Evolutionary conservation across 2,329 filamentous ascomycete genomes (phyloP), one percentile per base, ranked within the genome.

Genomic region (Colletotrichum cuscutae): DNA sequence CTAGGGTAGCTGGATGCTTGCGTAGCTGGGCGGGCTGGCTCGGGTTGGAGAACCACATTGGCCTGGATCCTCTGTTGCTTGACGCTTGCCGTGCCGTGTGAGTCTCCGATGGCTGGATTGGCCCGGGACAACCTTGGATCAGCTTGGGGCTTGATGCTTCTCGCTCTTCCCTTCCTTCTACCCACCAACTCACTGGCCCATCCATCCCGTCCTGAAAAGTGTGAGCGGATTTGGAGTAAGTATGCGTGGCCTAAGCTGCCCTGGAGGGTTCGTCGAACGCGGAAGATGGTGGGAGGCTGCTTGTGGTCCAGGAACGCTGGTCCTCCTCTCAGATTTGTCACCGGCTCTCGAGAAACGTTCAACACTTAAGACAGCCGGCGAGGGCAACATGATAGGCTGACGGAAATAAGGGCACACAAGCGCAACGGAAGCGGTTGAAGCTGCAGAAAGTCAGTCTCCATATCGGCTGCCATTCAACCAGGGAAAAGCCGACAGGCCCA

Each of bases 251-350:
- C 61, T 49, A 58, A 66, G 68, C 62, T 72, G 52, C 62, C 62
- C 67, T 67, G 71, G 68, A 73, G 71, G 68, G 71, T 63, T 66
- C 67, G 57, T 63, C 67, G 67, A 67, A 66, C 61, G 58, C 66
- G 57, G 61, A 65, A 28, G 56, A 46, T 28, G 70, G 53, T 30
- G 53, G 53, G 59, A 30, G 19, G 35, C 24, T 35, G 60, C 32
- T 42, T 54, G 46, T 65, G 66, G 46, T 26, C 66, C 54, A 72
- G 66, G 70, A 70, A 65, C 60, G 60, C 32, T 30, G 35, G 56
- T 54, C 63, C 15, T 68, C 22, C 22, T 53, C 30, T 59, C 46
- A 26, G 46, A 57, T 57, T 68, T 70, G 70, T 70, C 56, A 57
- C 46, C 54, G 65, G 37, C n/a, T 42, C 66, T 59, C 59, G 30